These are phyloP conservation scores for Alternaria arborescens DNA, from an alignment of 2,329 filamentous ascomycete genomes.

Conservation along the genomic window DNA sequence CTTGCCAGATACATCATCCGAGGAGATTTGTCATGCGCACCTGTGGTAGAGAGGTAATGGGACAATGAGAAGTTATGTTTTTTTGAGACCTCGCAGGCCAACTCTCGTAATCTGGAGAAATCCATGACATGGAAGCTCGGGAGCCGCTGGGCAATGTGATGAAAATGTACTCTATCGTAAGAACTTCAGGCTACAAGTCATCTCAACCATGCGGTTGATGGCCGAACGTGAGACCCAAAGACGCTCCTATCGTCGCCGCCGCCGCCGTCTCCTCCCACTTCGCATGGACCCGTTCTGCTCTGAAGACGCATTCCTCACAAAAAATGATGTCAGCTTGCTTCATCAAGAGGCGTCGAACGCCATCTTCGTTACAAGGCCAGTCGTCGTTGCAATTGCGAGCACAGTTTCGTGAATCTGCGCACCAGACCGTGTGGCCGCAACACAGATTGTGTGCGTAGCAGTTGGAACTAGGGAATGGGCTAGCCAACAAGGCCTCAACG, in stretches of 20 bases:
- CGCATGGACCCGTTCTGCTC: constrained; percentile 22
- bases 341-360: not conserved
- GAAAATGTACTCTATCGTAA: not conserved
- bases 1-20: not conserved
- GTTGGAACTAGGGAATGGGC: constrained; percentile 3
- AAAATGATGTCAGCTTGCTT: constrained; percentile 18
- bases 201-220: not conserved
- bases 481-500: constrained; percentile 2
- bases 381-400: constrained; percentile 18
- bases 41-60: not conserved
- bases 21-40: not conserved
- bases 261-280: constrained; percentile 4
- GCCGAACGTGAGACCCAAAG: not conserved
- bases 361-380: not conserved
- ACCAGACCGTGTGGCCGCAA: constrained; percentile 28
- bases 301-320: constrained; percentile 22
- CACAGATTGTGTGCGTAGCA: constrained; percentile 13
- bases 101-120: not conserved
- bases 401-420: constrained; percentile 8
- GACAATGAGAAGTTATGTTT: not conserved
- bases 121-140: not conserved
- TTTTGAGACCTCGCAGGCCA: not conserved
- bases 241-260: not conserved
- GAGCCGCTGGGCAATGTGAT: not conserved
- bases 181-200: not conserved